Conservation (phyloP, 1,284 basidiomycete genomes). For the Rhizoctonia solani region DNA sequence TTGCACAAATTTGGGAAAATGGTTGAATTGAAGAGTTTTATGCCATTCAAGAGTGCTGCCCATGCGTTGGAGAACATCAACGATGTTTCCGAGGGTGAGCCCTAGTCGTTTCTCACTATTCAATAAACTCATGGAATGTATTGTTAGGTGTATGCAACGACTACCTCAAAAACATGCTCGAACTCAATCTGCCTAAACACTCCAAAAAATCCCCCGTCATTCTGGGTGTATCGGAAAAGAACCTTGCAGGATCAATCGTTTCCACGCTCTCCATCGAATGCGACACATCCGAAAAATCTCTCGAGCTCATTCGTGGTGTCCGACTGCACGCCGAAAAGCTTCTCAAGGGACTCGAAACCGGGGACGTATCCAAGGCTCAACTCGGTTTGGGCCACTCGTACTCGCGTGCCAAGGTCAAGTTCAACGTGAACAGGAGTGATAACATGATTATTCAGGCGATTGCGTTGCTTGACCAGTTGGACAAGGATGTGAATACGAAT, state of each 20-base stretch:
- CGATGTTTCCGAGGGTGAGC: conserved; percentile 91
- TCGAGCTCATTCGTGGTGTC: conserved; percentile 92
- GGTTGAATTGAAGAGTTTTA: conserved; percentile 90
- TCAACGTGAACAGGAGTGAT: conserved; percentile 99
- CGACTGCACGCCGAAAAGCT: conserved; percentile 92
- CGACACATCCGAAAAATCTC: conserved; percentile 83
- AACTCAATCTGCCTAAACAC: conserved; percentile 82
- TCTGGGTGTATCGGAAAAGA: conserved; percentile 83
- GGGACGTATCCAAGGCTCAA: conserved; percentile 91
- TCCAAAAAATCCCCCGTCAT: conserved; percentile 73
- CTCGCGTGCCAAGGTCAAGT: conserved; percentile 97
- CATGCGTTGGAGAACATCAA: conserved; percentile 97
- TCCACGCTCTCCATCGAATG: conserved; percentile 78
- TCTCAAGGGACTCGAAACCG: conserved; percentile 84
- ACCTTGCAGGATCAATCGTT: conserved; percentile 82
- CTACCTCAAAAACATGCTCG: conserved; percentile 83
- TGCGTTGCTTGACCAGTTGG: conserved; percentile 96
- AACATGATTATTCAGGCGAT: conserved; percentile 99
- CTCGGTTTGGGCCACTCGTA: conserved; percentile 98
- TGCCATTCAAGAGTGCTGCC: conserved; percentile 93
- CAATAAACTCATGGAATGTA: background rate
- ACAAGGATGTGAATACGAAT: conserved; percentile 99
- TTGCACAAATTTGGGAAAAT: conserved; percentile 92
- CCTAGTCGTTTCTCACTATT: background rate
- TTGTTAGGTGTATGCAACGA: conserved; percentile 84